These are phyloP conservation scores for Coemansia sp. DNA, from an alignment of 192 early-diverging fungal genomes.

Conservation along the genomic window DNA sequence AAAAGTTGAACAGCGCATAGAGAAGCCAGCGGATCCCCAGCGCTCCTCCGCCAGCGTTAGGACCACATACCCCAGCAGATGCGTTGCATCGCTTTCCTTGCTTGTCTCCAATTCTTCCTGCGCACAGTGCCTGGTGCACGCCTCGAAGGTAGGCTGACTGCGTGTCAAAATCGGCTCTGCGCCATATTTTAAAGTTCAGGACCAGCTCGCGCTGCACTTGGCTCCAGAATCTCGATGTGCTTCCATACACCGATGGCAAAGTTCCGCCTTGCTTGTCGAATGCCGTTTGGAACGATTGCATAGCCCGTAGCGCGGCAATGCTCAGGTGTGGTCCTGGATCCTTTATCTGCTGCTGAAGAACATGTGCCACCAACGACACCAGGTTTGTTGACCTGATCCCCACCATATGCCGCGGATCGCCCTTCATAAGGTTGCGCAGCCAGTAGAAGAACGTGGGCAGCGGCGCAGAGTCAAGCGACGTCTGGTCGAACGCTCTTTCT, in stretches of 20 bases:
- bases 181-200: constrained; percentile 39
- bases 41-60: constrained; percentile 4
- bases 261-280: constrained; percentile 41
- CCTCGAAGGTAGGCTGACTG: constrained; percentile 32
- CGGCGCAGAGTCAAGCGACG: constrained; percentile 17
- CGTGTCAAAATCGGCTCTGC: constrained; percentile 15
- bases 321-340: constrained; percentile 20
- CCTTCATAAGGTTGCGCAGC: constrained; percentile 33
- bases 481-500: constrained; percentile 32
- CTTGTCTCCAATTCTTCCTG: constrained; percentile 24
- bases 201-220: constrained; percentile 35
- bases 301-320: constrained; percentile 30
- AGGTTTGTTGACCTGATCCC: constrained; percentile 20
- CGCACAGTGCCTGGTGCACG: constrained; percentile 23
- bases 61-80: constrained; percentile 20
- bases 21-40: constrained; percentile 43
- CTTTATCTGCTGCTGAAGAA: constrained; percentile 17
- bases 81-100: constrained; percentile 35
- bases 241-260: constrained; percentile 16
- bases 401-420: constrained; percentile 22
- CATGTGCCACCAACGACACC: constrained; percentile 27
- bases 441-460: constrained; percentile 37
- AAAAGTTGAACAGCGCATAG: constrained; percentile 36
- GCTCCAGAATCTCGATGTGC: constrained; percentile 31
- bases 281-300: constrained; percentile 31